These are phyloP conservation scores for Leucocoprinus leucothites DNA, from an alignment of 768 basidiomycete genomes.

Conservation along the genomic window DNA sequence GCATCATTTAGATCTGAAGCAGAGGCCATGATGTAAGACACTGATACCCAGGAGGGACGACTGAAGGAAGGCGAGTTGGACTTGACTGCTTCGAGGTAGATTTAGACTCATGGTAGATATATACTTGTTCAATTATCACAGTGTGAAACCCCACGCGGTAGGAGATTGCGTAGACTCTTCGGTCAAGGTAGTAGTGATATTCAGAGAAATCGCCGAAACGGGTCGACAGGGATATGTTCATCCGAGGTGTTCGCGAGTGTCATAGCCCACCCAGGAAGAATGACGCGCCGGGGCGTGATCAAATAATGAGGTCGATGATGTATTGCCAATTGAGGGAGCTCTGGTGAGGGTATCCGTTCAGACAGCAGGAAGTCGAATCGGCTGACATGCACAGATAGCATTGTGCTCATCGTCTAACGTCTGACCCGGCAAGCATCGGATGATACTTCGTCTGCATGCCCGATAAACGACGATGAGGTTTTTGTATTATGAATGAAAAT, in stretches of 20 bases:
- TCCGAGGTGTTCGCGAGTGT: conserved; percentile 34
- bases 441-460: too few species aligned
- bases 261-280: conserved; percentile 15
- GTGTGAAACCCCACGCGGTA: conserved; percentile 19
- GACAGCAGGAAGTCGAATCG: too few species aligned
- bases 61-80: not conserved
- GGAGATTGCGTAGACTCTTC: conserved; percentile 30
- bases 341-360: too few species aligned
- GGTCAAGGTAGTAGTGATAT: conserved; percentile 21
- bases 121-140: conserved; percentile 18
- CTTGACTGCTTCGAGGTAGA: conserved; percentile 6
- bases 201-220: conserved; percentile 38
- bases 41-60: not conserved
- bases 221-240: conserved; percentile 23
- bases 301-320: not conserved
- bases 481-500: too few species aligned
- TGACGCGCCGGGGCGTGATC: not conserved
- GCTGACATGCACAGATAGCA: too few species aligned
- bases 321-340: not conserved
- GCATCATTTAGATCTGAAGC: conserved; percentile 29
- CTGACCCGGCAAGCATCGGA: too few species aligned
- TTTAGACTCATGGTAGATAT: conserved; percentile 20
- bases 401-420: too few species aligned
- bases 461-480: too few species aligned
- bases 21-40: conserved; percentile 16